phyloP scores from a whole-genome alignment of 257 asterid genomes.

The Buddleja alternifolia region DNA sequence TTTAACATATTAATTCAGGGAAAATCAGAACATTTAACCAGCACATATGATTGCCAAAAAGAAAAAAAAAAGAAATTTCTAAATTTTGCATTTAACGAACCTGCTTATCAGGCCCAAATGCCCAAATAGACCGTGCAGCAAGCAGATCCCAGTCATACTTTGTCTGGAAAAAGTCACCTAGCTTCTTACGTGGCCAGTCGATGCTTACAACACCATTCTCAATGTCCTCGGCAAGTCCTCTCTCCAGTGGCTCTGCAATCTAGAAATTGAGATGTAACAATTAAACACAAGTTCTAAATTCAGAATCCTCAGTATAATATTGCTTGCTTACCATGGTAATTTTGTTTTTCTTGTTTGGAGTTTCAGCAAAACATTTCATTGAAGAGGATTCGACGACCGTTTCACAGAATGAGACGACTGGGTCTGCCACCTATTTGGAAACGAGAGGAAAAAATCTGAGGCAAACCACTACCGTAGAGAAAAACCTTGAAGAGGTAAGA shows the following conservation, averaged over 20 bases:
- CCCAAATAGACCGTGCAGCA: slow-evolving; percentile 99
- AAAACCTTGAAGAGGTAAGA: not conserved
- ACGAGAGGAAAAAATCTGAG: not conserved
- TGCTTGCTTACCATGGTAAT: slow-evolving; percentile 82
- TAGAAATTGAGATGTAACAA: slow-evolving; percentile 34
- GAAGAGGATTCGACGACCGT: slow-evolving; percentile 98
- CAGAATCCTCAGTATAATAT: not conserved
- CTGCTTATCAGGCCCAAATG: slow-evolving; percentile 99
- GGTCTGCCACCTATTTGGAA: slow-evolving; percentile 86
- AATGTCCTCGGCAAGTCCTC: slow-evolving; percentile 96
- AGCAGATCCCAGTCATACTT: slow-evolving; percentile 98
- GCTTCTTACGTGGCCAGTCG: slow-evolving; percentile 90
- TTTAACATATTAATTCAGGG: not conserved
- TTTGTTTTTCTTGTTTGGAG: slow-evolving; percentile 95
- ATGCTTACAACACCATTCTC: slow-evolving; percentile 89
- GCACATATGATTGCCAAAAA: slow-evolving; percentile 13
- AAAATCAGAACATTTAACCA: not conserved
- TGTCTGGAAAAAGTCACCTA: slow-evolving; percentile 91
- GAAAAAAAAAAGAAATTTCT: not conserved
- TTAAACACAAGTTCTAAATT: slow-evolving; percentile 16
- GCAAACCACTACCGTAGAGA: slow-evolving; percentile 21
- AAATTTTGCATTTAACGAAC: slow-evolving; percentile 37
- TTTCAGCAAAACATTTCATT: slow-evolving; percentile 97
- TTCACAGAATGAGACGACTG: slow-evolving; percentile 97
- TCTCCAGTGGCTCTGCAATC: slow-evolving; percentile 99